phyloP scores from a whole-genome alignment of 257 asterid species.

The Knoxia roxburghii region DNA sequence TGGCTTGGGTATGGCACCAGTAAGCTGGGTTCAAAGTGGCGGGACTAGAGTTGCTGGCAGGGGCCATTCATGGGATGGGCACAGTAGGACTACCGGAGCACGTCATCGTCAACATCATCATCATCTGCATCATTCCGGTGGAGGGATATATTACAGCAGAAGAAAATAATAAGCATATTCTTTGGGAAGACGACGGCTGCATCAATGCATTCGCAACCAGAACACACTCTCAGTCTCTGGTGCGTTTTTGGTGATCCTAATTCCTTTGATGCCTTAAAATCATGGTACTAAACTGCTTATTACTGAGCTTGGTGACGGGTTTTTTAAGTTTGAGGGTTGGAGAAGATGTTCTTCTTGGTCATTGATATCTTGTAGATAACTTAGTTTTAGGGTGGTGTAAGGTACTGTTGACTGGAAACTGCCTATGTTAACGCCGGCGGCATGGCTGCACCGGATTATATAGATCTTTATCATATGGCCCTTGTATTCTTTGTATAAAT shows the following conservation, averaged over 20 bases:
- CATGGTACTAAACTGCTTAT: neutral
- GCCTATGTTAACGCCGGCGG: no score
- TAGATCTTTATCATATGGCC: no score
- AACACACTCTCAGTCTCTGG: neutral
- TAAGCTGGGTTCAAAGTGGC: slow-evolving; percentile 49
- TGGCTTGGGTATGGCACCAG: slow-evolving; percentile 54
- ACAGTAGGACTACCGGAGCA: slow-evolving; percentile 51
- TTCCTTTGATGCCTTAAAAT: no score
- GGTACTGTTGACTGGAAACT: neutral
- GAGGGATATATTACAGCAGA: slow-evolving; percentile 76
- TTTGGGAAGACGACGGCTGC: neutral
- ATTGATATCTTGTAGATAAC: neutral
- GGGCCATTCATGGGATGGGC: slow-evolving; percentile 72
- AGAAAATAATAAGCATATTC: slow-evolving; percentile 37
- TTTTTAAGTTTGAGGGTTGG: no score
- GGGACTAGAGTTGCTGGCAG: slow-evolving; percentile 59
- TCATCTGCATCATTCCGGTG: slow-evolving; percentile 68
- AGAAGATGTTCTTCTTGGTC: neutral
- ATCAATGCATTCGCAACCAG: neutral
- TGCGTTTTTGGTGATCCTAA: neutral
- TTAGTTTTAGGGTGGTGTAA: neutral
- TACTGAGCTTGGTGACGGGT: neutral
- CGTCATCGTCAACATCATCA: slow-evolving; percentile 65
- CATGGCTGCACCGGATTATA: no score
- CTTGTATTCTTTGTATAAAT: no score